These are phyloP conservation scores for Xylariomycetidae sp. DNA, from an alignment of 2,329 filamentous ascomycete species.

Conservation along the genomic window DNA sequence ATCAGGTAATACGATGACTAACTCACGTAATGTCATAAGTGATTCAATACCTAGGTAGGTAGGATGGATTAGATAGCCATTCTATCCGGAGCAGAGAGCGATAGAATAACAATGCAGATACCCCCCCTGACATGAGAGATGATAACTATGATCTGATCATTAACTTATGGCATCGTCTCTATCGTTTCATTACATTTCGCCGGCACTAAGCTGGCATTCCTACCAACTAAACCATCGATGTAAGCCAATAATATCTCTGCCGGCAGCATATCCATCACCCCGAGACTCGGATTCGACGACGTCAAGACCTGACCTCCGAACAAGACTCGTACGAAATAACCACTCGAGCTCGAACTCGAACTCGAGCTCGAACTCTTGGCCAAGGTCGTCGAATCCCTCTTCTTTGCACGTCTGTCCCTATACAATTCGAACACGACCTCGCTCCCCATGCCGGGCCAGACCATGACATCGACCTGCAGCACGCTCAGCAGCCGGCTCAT, in stretches of 20 bases:
- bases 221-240: slow-evolving; percentile 66
- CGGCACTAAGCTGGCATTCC: slow-evolving; percentile 38
- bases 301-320: slow-evolving; percentile 64
- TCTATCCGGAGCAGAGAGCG: too few species aligned
- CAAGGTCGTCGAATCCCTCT: not conserved
- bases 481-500: slow-evolving; percentile 63
- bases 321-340: slow-evolving; percentile 60
- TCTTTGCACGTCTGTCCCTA: slow-evolving; percentile 29
- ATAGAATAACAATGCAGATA: too few species aligned
- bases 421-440: slow-evolving; percentile 77
- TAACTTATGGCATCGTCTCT: not conserved
- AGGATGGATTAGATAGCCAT: too few species aligned
- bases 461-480: slow-evolving; percentile 69
- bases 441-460: slow-evolving; percentile 79
- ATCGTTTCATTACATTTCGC: slow-evolving; percentile 25
- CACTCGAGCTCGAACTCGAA: slow-evolving; percentile 9
- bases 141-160: too few species aligned
- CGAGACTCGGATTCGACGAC: slow-evolving; percentile 66
- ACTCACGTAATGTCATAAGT: too few species aligned
- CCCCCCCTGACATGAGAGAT: too few species aligned
- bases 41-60: too few species aligned
- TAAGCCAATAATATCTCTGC: slow-evolving; percentile 61
- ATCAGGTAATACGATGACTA: too few species aligned
- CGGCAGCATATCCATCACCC: slow-evolving; percentile 66
- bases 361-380: slow-evolving; percentile 3